Evolutionary conservation across 2,329 filamentous ascomycete genomes (phyloP).

Genomic region (Fusarium nodosum): DNA sequence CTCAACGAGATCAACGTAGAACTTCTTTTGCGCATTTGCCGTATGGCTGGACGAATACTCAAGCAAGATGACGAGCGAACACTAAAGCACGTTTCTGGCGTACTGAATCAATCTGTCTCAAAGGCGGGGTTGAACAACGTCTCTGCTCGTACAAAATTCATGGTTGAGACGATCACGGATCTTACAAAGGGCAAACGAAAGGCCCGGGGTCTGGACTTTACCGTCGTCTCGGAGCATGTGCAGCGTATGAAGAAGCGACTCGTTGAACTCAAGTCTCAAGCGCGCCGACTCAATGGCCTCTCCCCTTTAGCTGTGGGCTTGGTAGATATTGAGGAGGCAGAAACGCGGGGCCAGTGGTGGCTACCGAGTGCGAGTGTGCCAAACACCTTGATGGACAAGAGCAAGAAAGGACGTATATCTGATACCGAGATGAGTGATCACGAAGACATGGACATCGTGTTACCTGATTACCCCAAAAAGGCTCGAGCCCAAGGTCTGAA

Average conservation of each 20-base stretch:
- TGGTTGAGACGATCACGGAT: constrained; percentile 96
- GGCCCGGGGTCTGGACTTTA: constrained; percentile 76
- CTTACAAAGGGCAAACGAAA: constrained; percentile 95
- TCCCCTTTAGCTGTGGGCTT: constrained; percentile 87
- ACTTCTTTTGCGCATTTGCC: constrained; percentile 85
- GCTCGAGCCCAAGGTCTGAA: constrained; percentile 88
- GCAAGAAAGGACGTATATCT: constrained; percentile 32
- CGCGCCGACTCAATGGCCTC: constrained; percentile 74
- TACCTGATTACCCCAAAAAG: constrained; percentile 78
- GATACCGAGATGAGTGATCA: constrained; percentile 55
- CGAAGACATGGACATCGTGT: constrained; percentile 62
- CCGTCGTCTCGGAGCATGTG: constrained; percentile 83
- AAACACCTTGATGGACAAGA: constrained; percentile 51
- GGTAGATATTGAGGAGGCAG: constrained; percentile 83
- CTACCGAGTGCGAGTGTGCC: constrained; percentile 94
- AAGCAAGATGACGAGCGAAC: constrained; percentile 89
- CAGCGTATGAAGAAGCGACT: constrained; percentile 90
- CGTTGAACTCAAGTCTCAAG: constrained; percentile 76
- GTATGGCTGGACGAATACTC: constrained; percentile 83
- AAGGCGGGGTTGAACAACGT: constrained; percentile 77
- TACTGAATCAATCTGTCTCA: constrained; percentile 79
- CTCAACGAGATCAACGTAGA: constrained; percentile 91
- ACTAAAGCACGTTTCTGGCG: constrained; percentile 87
- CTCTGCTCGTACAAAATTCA: constrained; percentile 92
- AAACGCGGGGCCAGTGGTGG: constrained; percentile 98